Conservation (phyloP, 768 basidiomycete species). For the Mycena filopes region DNA sequence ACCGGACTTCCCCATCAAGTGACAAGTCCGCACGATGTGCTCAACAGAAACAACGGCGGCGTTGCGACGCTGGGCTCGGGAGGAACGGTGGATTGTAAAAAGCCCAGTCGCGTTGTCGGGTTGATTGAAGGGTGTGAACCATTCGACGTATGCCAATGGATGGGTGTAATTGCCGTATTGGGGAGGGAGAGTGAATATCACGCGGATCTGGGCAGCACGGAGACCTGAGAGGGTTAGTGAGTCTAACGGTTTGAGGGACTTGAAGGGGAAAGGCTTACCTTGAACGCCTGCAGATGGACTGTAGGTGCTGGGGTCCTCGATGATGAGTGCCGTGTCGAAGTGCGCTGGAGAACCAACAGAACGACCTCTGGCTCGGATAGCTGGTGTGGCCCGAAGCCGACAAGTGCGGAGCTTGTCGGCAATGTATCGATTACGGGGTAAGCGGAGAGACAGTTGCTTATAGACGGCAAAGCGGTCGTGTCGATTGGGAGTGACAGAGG, state of each 20-base stretch:
- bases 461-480: conserved; percentile 25
- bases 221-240: conserved; percentile 27
- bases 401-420: background rate
- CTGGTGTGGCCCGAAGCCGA: conserved; percentile 11
- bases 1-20: conserved; percentile 34
- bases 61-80: conserved; percentile 29
- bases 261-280: background rate
- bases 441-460: conserved; percentile 11
- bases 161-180: conserved; percentile 24
- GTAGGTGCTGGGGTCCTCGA: conserved; percentile 19
- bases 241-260: background rate
- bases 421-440: conserved; percentile 22
- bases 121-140: conserved; percentile 37
- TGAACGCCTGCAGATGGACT: conserved; percentile 3
- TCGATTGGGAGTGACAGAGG: background rate
- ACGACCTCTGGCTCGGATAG: background rate
- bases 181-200: conserved; percentile 31
- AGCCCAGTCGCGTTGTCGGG: conserved; percentile 31
- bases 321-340: conserved; percentile 27
- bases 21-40: conserved; percentile 28
- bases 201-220: conserved; percentile 35
- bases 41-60: conserved; percentile 32
- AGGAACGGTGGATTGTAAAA: conserved; percentile 36
- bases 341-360: background rate
- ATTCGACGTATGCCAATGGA: conserved; percentile 39